Conservation (phyloP, 2,329 filamentous ascomycete genomes). For the Phaeoacremonium minimum region DNA sequence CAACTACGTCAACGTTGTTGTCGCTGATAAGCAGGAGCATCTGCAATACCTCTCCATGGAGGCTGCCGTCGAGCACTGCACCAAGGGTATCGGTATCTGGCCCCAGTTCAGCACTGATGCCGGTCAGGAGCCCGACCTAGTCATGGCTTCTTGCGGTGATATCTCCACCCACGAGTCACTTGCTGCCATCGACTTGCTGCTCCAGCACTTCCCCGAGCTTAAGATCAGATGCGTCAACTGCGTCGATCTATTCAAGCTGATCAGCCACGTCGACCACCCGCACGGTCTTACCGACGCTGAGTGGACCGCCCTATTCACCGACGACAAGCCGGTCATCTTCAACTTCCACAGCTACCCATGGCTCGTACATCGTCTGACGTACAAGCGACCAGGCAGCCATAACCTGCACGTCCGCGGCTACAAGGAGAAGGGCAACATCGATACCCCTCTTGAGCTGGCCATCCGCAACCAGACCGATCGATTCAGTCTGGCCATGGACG, state of each 20-base stretch:
- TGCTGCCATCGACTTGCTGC: slow-evolving; percentile 68
- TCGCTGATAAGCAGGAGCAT: slow-evolving; percentile 76
- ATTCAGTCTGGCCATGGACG: slow-evolving; percentile 72
- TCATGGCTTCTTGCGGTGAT: slow-evolving; percentile 75
- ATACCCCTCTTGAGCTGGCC: slow-evolving; percentile 74
- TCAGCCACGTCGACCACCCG: slow-evolving; percentile 64
- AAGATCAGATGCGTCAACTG: slow-evolving; percentile 78
- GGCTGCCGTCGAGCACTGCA: slow-evolving; percentile 69
- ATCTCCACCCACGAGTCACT: slow-evolving; percentile 70
- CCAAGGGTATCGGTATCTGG: slow-evolving; percentile 76
- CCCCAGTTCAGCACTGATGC: slow-evolving; percentile 69
- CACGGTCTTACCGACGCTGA: slow-evolving; percentile 66
- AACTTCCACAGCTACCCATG: slow-evolving; percentile 84
- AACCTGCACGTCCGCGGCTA: slow-evolving; percentile 75
- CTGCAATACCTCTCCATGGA: slow-evolving; percentile 74
- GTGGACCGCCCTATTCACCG: slow-evolving; percentile 68
- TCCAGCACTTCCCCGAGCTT: slow-evolving; percentile 66
- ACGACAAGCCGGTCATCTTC: slow-evolving; percentile 70
- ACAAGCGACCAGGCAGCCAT: slow-evolving; percentile 64
- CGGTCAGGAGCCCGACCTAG: slow-evolving; percentile 63
- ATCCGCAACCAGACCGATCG: slow-evolving; percentile 75
- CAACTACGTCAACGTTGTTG: slow-evolving; percentile 80
- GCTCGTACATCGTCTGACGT: slow-evolving; percentile 73
- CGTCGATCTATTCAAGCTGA: slow-evolving; percentile 77
- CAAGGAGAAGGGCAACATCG: slow-evolving; percentile 80